A percentile compares a stretch with the other conserved stretches of the same genome.
Evolutionary conservation across 352 stramenopile species (phyloP).

Genomic region (Phytophthora ohioensis): DNA sequence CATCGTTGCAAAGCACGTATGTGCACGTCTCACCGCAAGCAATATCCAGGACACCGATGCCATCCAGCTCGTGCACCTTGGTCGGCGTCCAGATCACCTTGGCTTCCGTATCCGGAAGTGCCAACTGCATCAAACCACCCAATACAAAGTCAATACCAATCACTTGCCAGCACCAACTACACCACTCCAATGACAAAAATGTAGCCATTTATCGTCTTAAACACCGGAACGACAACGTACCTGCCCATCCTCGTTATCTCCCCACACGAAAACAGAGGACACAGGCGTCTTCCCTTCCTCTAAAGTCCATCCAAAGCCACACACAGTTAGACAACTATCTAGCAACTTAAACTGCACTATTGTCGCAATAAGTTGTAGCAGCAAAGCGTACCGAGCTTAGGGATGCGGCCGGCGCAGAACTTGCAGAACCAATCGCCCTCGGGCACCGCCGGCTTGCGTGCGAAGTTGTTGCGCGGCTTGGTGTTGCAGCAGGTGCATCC

Average conservation of each 20-base stretch:
- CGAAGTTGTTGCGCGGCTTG: conserved; percentile 84
- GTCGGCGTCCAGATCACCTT: conserved; percentile 72
- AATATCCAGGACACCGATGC: conserved; percentile 71
- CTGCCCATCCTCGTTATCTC: conserved; percentile 86
- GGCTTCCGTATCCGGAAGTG: conserved; percentile 49
- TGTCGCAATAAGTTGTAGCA: neutral
- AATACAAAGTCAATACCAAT: conserved; percentile 12
- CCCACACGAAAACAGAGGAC: conserved; percentile 76
- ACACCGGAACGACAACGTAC: conserved; percentile 39
- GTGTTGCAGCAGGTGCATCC: conserved; percentile 82
- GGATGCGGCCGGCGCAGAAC: conserved; percentile 75
- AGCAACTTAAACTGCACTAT: neutral
- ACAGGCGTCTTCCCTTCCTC: conserved; percentile 49
- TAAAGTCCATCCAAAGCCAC: conserved; percentile 20
- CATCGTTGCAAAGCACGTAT: conserved; percentile 70
- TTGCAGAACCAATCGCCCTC: conserved; percentile 91
- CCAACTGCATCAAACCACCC: conserved; percentile 47
- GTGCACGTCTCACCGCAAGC: conserved; percentile 72
- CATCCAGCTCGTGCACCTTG: conserved; percentile 66
- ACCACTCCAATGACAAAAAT: conserved; percentile 7
- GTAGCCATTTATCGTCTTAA: conserved; percentile 22
- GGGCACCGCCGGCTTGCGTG: conserved; percentile 74
- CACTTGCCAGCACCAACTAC: neutral
- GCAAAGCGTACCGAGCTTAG: conserved; percentile 51
- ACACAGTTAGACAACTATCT: conserved; percentile 21